Evolutionary conservation across 768 basidiomycete genomes (phyloP).

Genomic region (Mycena crocata): DNA sequence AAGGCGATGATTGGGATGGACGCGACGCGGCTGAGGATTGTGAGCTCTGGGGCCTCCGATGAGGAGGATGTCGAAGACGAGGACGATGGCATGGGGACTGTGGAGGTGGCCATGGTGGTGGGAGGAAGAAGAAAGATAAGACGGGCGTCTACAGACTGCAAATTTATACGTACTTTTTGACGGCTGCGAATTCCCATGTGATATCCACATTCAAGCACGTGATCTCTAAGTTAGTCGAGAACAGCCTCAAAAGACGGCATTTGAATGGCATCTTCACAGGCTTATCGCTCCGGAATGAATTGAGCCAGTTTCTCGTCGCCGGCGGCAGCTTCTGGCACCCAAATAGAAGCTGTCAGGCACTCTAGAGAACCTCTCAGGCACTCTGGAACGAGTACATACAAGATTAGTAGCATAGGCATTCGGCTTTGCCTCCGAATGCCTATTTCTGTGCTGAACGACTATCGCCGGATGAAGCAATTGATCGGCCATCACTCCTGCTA

Average conservation of each 20-base stretch:
- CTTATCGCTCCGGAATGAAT: conserved; percentile 14
- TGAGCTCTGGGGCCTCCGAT: conserved; percentile 62
- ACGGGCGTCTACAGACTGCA: background rate
- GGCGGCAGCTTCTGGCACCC: no score
- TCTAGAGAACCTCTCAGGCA: no score
- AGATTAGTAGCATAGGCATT: no score
- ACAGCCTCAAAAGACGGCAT: conserved; percentile 1
- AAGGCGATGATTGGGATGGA: conserved; percentile 80
- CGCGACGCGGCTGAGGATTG: conserved; percentile 70
- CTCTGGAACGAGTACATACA: no score
- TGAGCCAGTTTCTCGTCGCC: background rate
- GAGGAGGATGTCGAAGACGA: conserved; percentile 15
- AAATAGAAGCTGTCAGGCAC: no score
- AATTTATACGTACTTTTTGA: conserved; percentile 1
- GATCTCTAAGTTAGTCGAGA: background rate
- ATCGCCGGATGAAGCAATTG: no score
- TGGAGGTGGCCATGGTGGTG: conserved; percentile 30
- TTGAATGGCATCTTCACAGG: conserved; percentile 16
- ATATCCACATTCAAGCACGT: background rate
- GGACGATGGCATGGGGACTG: conserved; percentile 30
- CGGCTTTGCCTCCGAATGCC: no score
- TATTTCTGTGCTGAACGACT: no score
- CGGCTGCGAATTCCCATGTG: conserved; percentile 8
- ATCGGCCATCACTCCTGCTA: no score
- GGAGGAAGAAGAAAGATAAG: conserved; percentile 16